Base-by-base conservation (phyloP, 2,329 filamentous ascomycete species). In the Penicillium brasilianum region DNA sequence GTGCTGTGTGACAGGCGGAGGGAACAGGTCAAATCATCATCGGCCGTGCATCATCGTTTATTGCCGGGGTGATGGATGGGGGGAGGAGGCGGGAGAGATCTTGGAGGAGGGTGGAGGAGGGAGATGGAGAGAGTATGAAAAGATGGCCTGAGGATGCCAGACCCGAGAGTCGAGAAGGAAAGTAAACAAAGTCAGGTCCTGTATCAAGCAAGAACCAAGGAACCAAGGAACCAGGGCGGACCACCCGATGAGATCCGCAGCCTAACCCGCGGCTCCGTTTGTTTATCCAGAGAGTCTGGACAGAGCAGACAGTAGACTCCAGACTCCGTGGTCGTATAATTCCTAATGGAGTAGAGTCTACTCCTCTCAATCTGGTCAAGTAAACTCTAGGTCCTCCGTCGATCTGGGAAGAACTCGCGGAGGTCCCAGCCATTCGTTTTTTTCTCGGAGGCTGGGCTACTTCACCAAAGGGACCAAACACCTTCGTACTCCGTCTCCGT, bases 351-450 rank as follows among this genome's bases (percentile, higher is more conserved):
- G 43, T 28, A 48, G 14, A 48, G 16, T 48, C 30, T 30, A n/a
- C 39, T 22, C 5, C 9, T 43, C 14, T 34, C 32, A n/a, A 41
- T 41, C 16, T 41, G n/a, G 37, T 18, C 37, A 18, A 18, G 18
- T 41, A 16, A 18, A 41, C 18, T 41, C 11, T 18, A 18, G 37
- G 10, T 18, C 18, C 4, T 41, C 6, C 10, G 18, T 41, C 2
- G 25, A 48, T 30, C 44, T 48, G 25, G 44, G 44, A 30, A 10
- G 44, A 48, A 30, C 43, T 55, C 41, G 48, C n/a, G 18, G 20
- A 14, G 14, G 50, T 55, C 60, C 70, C 71, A 72, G 70, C 70
- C 70, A 69, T 72, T 63, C 36, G 59, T 8, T 53, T 39, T 53
- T 39, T 36, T 20, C 4, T 37, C 13, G 48, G 60, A 65, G 61